Evolutionary conservation across 208 protist genomes (phyloP).

Genomic region (Crithidia fasciculata): DNA sequence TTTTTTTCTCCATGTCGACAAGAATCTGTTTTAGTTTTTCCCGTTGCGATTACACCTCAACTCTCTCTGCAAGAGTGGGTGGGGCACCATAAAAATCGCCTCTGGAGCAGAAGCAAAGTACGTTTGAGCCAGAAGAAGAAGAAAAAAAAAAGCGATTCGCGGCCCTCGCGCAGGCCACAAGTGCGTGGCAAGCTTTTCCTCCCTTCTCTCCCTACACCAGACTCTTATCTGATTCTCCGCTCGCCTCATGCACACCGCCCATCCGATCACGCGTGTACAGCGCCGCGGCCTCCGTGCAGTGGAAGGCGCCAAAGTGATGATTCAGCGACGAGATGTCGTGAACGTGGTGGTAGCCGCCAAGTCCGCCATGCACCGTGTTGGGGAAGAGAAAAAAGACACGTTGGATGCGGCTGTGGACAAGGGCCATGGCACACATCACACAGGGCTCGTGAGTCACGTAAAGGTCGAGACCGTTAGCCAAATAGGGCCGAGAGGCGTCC

Average conservation of each 20-base stretch:
- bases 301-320: slow-evolving; percentile 81
- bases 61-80: too few relatives aligned
- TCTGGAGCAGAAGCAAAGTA: too few relatives aligned
- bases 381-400: slow-evolving; percentile 84
- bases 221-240: too few relatives aligned
- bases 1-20: too few relatives aligned
- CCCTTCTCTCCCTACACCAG: too few relatives aligned
- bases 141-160: too few relatives aligned
- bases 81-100: too few relatives aligned
- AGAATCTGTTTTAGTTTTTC: too few relatives aligned
- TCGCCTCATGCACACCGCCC: neutral
- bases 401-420: slow-evolving; percentile 91
- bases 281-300: slow-evolving; percentile 41
- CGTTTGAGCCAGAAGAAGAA: too few relatives aligned
- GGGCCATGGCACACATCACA: slow-evolving; percentile 94
- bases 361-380: slow-evolving; percentile 73
- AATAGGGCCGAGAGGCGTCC: slow-evolving; percentile 58
- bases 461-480: slow-evolving; percentile 87
- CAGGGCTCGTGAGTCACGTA: slow-evolving; percentile 93
- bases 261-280: slow-evolving; percentile 15
- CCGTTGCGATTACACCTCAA: too few relatives aligned
- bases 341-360: slow-evolving; percentile 66
- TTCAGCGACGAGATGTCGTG: slow-evolving; percentile 87
- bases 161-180: too few relatives aligned
- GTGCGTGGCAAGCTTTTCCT: too few relatives aligned